These are phyloP conservation scores for Parmelia sp. DNA, from an alignment of 495 filamentous ascomycete species.

Conservation along the genomic window DNA sequence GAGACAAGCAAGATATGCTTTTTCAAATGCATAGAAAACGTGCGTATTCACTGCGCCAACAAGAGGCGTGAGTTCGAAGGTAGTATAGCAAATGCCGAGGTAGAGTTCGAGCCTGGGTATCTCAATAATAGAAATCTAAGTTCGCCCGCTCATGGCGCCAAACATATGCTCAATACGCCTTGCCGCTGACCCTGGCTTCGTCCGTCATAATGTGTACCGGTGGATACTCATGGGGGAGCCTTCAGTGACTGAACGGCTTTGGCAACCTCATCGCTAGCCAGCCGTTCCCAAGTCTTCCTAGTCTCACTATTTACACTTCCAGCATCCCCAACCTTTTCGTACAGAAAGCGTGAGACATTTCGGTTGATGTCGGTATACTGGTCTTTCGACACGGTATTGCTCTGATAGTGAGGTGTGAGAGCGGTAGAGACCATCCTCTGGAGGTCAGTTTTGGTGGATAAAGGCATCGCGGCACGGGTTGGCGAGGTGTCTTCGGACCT, in stretches of 20 bases:
- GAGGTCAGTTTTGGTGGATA: conserved; percentile 71
- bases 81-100: background rate
- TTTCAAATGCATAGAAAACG: background rate
- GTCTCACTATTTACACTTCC: conserved; percentile 51
- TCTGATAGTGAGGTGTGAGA: conserved; percentile 68
- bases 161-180: background rate
- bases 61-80: background rate
- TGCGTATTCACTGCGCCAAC: background rate
- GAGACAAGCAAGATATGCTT: background rate
- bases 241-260: conserved; percentile 47
- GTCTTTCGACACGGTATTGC: conserved; percentile 63
- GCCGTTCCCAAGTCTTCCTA: conserved; percentile 57
- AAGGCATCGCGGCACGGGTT: conserved; percentile 50
- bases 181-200: conserved; percentile 7
- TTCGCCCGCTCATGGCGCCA: conserved; percentile 5
- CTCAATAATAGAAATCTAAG: background rate
- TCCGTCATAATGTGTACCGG: background rate
- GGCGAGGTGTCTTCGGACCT: conserved; percentile 53
- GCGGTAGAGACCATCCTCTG: conserved; percentile 72
- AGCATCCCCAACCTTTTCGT: conserved; percentile 65
- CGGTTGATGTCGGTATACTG: conserved; percentile 86
- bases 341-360: conserved; percentile 74
- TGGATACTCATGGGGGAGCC: conserved; percentile 2
- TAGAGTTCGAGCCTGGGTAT: background rate
- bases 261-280: conserved; percentile 68